Conservation (phyloP, 1,139 yeast species). For the Groenewaldozyma auringiensis region DNA sequence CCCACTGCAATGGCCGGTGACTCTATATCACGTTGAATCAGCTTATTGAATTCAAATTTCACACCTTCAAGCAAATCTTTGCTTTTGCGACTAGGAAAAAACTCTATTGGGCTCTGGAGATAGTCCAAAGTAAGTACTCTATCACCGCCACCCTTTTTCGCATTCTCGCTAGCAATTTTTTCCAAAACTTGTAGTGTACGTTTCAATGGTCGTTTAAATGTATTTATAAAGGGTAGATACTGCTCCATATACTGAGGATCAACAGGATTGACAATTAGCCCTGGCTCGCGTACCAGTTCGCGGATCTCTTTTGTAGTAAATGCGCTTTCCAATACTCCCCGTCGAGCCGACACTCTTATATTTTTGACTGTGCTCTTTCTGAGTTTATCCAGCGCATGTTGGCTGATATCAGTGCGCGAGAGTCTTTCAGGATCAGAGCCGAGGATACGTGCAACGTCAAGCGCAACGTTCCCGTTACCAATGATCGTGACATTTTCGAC, state of each 20-base stretch:
- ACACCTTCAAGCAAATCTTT: conserved; percentile 40
- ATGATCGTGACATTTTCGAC: conserved; percentile 65
- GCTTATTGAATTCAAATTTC: conserved; percentile 41
- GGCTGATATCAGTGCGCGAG: conserved; percentile 62
- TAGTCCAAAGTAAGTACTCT: conserved; percentile 64
- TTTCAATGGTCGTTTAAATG: conserved; percentile 57
- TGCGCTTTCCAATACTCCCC: conserved; percentile 74
- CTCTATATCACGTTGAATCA: conserved; percentile 30
- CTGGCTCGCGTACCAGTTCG: conserved; percentile 62
- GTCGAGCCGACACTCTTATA: conserved; percentile 72
- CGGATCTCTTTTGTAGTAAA: conserved; percentile 89
- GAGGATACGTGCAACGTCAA: conserved; percentile 79
- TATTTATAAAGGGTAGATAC: conserved; percentile 33
- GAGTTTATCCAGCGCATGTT: conserved; percentile 50
- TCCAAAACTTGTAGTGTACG: conserved; percentile 59
- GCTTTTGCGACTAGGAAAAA: conserved; percentile 36
- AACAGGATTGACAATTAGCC: conserved; percentile 53
- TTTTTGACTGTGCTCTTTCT: conserved; percentile 46
- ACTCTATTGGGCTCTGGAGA: conserved; percentile 55
- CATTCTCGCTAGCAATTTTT: conserved; percentile 33
- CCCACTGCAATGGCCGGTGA: conserved; percentile 34
- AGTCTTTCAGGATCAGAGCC: conserved; percentile 47
- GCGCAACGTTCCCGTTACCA: conserved; percentile 98
- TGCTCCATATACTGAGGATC: conserved; percentile 38
- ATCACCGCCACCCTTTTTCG: conserved; percentile 17